Conservation (phyloP, 257 asterid genomes). For the Solanum etuberosum region DNA sequence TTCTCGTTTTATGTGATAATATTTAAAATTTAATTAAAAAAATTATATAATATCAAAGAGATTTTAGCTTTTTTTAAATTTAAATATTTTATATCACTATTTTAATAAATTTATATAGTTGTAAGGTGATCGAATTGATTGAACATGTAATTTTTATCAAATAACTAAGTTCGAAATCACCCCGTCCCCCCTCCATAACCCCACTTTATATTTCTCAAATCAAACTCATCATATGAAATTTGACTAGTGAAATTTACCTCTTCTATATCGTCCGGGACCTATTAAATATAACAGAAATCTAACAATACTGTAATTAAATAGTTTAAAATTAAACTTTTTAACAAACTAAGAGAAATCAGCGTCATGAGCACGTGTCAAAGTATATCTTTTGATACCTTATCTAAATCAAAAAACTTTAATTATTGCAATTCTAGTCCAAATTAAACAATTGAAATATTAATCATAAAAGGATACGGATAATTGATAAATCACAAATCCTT, state of each 20-base stretch:
- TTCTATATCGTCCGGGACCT: fast-evolving
- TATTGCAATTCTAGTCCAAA: background rate
- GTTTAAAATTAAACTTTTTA: background rate
- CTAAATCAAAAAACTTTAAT: background rate
- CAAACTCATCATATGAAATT: background rate
- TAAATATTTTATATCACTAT: too few relatives aligned
- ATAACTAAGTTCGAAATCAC: too few relatives aligned
- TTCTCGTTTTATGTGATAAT: background rate
- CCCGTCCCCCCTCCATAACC: background rate
- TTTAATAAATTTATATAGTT: too few relatives aligned
- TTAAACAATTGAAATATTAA: background rate
- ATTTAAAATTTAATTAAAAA: background rate
- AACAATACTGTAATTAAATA: background rate
- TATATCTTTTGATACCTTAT: background rate
- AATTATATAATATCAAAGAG: background rate
- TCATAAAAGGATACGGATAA: background rate
- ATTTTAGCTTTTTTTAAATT: too few relatives aligned
- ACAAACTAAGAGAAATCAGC: background rate
- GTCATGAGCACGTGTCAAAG: background rate
- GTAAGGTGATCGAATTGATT: background rate
- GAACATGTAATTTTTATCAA: background rate
- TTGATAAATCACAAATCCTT: background rate
- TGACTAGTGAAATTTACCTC: background rate
- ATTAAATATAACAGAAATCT: background rate
- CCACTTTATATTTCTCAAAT: background rate